phyloP scores from a whole-genome alignment of 169 alveolate species.

The Cryptosporidium bovis region DNA sequence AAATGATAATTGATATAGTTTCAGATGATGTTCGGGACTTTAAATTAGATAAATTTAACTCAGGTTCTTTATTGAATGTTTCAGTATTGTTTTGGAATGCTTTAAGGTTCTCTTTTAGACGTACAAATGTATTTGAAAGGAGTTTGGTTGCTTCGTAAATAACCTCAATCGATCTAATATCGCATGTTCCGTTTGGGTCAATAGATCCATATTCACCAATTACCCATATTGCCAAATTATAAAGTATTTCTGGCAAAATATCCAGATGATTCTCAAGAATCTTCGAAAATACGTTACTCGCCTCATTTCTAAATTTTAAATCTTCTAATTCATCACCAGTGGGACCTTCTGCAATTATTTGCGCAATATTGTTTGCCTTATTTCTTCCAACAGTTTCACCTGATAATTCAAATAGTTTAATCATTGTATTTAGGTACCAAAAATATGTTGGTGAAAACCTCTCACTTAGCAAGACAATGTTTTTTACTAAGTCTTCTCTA shows the following conservation, averaged over 20 bases:
- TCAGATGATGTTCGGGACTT: constrained; percentile 2
- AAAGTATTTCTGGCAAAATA: constrained; percentile 37
- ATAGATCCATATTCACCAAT: constrained; percentile 64
- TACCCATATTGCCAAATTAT: constrained; percentile 65
- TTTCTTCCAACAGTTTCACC: constrained; percentile 87
- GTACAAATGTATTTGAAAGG: constrained; percentile 4
- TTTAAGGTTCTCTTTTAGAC: neutral
- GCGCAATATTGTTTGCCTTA: constrained; percentile 85
- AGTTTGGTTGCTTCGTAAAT: constrained; percentile 17
- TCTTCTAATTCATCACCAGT: constrained; percentile 59
- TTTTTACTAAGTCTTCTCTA: constrained; percentile 87
- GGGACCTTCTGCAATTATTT: constrained; percentile 83
- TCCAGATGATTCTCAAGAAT: constrained; percentile 15
- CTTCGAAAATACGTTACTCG: constrained; percentile 16
- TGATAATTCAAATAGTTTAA: constrained; percentile 86
- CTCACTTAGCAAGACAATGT: constrained; percentile 88
- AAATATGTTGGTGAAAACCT: constrained; percentile 88
- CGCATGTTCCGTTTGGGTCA: neutral
- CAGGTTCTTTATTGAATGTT: neutral
- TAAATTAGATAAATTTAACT: neutral
- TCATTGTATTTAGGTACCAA: constrained; percentile 89
- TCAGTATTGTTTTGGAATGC: constrained; percentile 1
- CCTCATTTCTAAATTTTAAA: constrained; percentile 42
- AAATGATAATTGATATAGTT: constrained; percentile 52
- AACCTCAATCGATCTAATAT: neutral